Evolutionary conservation across 1,284 basidiomycete genomes (phyloP).

Genomic region (Prillingera fragicola): DNA sequence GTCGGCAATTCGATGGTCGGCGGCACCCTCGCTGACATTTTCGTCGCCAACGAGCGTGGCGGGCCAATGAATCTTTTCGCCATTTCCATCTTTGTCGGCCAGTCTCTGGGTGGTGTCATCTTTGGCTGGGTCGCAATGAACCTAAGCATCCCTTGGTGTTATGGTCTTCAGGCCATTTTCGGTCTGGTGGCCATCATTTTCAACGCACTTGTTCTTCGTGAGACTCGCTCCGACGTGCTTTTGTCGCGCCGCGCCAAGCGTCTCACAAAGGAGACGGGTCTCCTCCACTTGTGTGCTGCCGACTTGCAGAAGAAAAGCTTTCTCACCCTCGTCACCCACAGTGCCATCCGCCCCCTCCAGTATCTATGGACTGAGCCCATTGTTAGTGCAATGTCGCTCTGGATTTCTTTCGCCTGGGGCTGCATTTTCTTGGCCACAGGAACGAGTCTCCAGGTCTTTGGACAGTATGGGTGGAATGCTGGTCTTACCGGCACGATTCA

Average conservation of each 20-base stretch:
- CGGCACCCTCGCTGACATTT: conserved; percentile 46
- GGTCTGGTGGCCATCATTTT: conserved; percentile 27
- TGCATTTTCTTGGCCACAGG: conserved; percentile 38
- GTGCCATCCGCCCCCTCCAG: conserved; percentile 38
- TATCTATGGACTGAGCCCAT: conserved; percentile 51
- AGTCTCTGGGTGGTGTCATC: conserved; percentile 27
- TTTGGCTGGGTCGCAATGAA: conserved; percentile 31
- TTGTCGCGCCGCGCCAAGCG: conserved; percentile 43
- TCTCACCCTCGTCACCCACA: conserved; percentile 33
- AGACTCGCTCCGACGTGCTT: conserved; percentile 49
- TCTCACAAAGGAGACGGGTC: conserved; percentile 45
- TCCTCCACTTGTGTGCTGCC: conserved; percentile 34
- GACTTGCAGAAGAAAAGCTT: conserved; percentile 42
- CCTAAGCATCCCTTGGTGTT: conserved; percentile 36
- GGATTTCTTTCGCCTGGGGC: conserved; percentile 49
- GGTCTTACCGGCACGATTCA: conserved; percentile 33
- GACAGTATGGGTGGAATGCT: conserved; percentile 34
- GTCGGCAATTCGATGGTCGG: conserved; percentile 42
- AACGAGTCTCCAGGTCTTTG: conserved; percentile 33
- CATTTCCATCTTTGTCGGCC: conserved; percentile 42
- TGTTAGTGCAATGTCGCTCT: conserved; percentile 47
- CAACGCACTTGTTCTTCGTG: conserved; percentile 39
- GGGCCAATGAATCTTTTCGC: conserved; percentile 48
- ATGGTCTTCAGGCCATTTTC: conserved; percentile 36
- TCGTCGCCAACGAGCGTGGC: conserved; percentile 39